Evolutionary conservation across 192 early-diverging fungal species (phyloP).

Genomic region (Radiomyces spectabilis): DNA sequence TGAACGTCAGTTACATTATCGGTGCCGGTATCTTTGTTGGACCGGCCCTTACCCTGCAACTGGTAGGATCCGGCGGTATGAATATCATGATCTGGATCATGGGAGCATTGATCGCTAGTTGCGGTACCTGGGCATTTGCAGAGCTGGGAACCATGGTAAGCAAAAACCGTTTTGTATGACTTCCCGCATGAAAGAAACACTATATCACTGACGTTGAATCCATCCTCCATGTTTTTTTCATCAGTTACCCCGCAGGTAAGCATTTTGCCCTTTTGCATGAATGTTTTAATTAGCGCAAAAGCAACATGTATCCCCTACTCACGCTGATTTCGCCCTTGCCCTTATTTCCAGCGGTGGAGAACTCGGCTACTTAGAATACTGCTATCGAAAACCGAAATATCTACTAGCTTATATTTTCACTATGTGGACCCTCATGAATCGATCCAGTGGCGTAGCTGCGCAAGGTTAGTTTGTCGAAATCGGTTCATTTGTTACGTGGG

Average conservation of each 20-base stretch:
- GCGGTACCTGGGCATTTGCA: conserved; percentile 12
- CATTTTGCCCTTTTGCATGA: no score
- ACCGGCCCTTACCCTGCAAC: conserved; percentile 14
- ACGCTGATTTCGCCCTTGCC: background rate
- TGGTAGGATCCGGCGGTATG: conserved; percentile 26
- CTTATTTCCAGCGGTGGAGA: conserved; percentile 11
- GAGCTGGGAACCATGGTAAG: conserved; percentile 30
- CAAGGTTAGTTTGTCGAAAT: background rate
- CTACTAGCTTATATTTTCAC: conserved; percentile 17
- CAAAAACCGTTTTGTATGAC: no score
- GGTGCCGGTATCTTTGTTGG: conserved; percentile 22
- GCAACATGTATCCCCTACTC: no score
- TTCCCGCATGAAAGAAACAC: no score
- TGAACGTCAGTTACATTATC: conserved; percentile 26
- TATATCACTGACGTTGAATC: no score
- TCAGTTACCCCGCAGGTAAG: conserved; percentile 13
- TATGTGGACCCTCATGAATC: conserved; percentile 10
- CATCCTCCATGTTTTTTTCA: background rate
- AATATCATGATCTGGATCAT: conserved; percentile 17
- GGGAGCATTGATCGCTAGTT: conserved; percentile 9
- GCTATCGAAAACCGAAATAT: conserved; percentile 13
- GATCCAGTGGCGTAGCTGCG: conserved; percentile 7
- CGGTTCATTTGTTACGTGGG: background rate
- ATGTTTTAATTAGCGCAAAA: background rate
- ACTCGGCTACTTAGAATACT: conserved; percentile 19